Evolutionary conservation across 225 moss, liverwort and hornwort genomes (phyloP), one percentile per base, ranked within the genome.

Genomic region (Pseudoscleropodium purum): DNA sequence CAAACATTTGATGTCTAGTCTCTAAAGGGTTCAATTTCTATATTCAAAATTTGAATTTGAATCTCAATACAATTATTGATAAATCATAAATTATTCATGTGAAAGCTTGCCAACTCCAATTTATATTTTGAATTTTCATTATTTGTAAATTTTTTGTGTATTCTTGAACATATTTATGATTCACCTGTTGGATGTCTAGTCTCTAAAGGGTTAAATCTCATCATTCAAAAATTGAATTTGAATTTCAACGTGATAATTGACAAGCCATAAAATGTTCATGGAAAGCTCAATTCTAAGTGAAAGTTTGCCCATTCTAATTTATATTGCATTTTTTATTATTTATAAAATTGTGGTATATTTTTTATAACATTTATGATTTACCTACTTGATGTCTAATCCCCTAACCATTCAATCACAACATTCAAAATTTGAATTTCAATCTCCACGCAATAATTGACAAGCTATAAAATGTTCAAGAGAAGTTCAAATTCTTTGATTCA

Each of bases 281-380:
- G 0, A 5, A 52, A 34, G 16, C 14, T 77, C 23, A 18, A 47
- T 10, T 75, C 31, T 12, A 33, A 33, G 1, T 33, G 7, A 33
- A 49, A 49, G 1, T 19, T 20, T 51, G 2, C 20, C 5, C 51
- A 31, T 0, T 51, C 12, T 7, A 34, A 76, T 20, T 21, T 2
- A 8, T 10, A 17, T 29, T 45, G 6, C 9, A 43, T 7, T 19
- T 33, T 47, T 31, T 19, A 2, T 13, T 7, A 33, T 21, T 76
- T 5, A 1, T 13, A 76, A 51, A 21, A 7, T 2, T 76, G 0
- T 0, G 0, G 0, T 13, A 1, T 13, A 1, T 52, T 8, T 1
- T 51, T 23, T 1, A 8, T 11, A 19, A 8, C 24, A 52, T 36
- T 54, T 54, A 52, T 37, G 6, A 56, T 37, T 9, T 9, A 37